phyloP scores from a whole-genome alignment of 2,329 filamentous ascomycete genomes.

The Gaeumannomyces tritici region DNA sequence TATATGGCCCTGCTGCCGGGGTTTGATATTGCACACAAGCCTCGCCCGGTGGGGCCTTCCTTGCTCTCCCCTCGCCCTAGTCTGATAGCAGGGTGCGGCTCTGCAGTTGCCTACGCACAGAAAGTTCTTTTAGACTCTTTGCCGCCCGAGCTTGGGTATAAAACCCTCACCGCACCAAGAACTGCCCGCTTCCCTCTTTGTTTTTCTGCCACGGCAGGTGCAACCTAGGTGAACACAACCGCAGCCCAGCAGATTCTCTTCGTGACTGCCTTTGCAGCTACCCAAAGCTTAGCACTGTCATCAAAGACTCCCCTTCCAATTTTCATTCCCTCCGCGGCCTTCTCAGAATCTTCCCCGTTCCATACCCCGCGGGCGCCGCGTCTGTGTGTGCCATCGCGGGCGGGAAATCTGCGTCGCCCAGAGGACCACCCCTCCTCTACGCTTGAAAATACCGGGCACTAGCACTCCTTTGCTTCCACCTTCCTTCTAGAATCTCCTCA shows the following conservation, averaged over 20 bases:
- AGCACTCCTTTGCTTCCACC: background rate
- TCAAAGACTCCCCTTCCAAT: background rate
- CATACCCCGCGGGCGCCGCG: no score
- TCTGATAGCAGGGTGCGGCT: no score
- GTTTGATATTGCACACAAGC: background rate
- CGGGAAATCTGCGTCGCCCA: no score
- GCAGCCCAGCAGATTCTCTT: no score
- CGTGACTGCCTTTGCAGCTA: background rate
- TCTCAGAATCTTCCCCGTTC: no score
- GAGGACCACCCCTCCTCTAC: background rate
- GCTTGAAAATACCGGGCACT: background rate
- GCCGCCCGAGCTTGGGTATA: background rate
- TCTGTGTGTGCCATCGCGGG: background rate
- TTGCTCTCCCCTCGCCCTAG: no score
- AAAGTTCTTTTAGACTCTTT: no score
- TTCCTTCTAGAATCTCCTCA: background rate
- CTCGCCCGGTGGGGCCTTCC: no score
- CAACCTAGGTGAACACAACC: background rate
- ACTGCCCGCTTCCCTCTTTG: background rate
- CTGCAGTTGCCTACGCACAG: no score
- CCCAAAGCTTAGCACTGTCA: no score
- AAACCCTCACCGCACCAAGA: background rate
- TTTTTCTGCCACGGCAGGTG: background rate
- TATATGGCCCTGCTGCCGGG: background rate
- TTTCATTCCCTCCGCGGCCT: no score